Base-by-base conservation (phyloP, 805 yeast genomes). In the Pichia sporocuriosa region DNA sequence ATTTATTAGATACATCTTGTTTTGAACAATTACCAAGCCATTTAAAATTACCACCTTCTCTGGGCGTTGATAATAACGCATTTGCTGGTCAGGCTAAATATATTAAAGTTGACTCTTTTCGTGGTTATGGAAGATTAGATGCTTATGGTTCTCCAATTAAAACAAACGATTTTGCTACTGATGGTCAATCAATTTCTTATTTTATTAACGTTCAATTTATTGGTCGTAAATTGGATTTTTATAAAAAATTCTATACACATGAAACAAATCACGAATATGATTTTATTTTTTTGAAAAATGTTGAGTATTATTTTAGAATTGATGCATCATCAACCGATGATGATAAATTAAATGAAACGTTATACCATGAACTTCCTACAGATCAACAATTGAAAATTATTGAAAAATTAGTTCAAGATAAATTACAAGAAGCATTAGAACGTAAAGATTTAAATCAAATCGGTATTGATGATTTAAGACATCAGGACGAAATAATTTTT, bases 91-190 rank as follows among this genome's bases (percentile, higher is more conserved):
- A 34, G 15, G 57, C 57, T 9, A 34, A 41, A 5, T 37, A 46
- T 2, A 53, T 68, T 13, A 48, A 49, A 31, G 50, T 65, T 6
- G 55, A 61, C 30, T 63, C 66, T 32, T 60, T 66, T 0, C 57
- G 75, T 24, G 83, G 84, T 0, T 79, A 77, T 54, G 84, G 81
- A 8, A 69, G 73, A 45, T 63, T 65, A n/a, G 52, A 61, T 1
- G 49, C 66, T 28, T 42, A 44, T 35, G 84, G 83, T 1, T 67
- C 77, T 0, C 83, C 84, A 1, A 56, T 79, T 4, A 55, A 70
- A 41, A 69, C 75, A 3, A 61, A 59, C 11, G 84, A 79, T 57
- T 58, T 67, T 33, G 52, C 67, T 8, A 57, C 59, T 24, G 65
- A 59, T 44, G 70, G 58, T 17, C 51, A 52, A 21, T 72, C 78